A percentile compares a stretch with the other conserved stretches of the same genome.
These are phyloP conservation scores for Ceratocystis smalleyi DNA, from an alignment of 2,329 filamentous ascomycete genomes.

Conservation along the genomic window DNA sequence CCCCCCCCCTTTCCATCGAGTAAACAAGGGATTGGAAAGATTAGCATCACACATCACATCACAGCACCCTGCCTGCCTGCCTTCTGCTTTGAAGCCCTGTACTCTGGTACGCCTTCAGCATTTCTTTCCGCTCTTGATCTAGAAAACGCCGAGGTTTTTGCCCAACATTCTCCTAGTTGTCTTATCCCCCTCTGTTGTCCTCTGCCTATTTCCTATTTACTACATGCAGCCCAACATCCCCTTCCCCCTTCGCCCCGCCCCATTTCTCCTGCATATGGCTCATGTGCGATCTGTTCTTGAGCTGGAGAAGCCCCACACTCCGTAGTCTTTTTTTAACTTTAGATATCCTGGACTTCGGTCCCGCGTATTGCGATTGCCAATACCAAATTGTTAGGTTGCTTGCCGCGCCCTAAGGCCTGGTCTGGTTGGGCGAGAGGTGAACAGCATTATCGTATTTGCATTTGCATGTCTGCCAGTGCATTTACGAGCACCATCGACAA, in stretches of 20 bases:
- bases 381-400: not conserved
- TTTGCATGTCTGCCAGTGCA: not conserved
- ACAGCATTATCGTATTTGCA: not conserved
- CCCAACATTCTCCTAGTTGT: not conserved
- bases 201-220: not conserved
- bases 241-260: conserved; percentile 6
- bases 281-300: conserved; percentile 15
- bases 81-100: not conserved
- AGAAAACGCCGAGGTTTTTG: not conserved
- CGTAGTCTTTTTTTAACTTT: not conserved
- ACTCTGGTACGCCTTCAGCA: not conserved
- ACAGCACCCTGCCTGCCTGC: not conserved
- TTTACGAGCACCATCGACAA: not conserved
- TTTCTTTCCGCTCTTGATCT: not conserved
- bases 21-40: not conserved
- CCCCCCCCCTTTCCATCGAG: not conserved
- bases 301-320: conserved; percentile 9
- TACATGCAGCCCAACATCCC: conserved; percentile 4
- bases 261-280: conserved; percentile 17
- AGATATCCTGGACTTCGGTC: not conserved
- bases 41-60: not conserved
- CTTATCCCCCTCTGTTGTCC: not conserved
- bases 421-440: not conserved
- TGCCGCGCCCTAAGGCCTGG: not conserved
- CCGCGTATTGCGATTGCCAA: not conserved